phyloP scores from a whole-genome alignment of 331 rosid genomes.

The Telfairia occidentalis region DNA sequence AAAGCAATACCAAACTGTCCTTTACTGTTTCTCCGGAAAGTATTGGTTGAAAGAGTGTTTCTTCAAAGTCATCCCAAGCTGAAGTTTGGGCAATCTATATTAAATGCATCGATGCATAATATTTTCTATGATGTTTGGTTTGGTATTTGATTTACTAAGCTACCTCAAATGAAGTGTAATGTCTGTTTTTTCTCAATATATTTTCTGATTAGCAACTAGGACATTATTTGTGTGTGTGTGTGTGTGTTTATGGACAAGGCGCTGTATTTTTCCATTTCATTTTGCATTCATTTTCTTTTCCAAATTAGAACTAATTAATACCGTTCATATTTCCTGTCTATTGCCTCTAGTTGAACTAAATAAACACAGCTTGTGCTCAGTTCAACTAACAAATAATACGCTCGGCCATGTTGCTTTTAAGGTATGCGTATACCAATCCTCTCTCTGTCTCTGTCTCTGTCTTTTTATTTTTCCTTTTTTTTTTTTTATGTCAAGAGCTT shows the following conservation, averaged over 20 bases:
- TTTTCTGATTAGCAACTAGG: background rate
- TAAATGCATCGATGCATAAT: background rate
- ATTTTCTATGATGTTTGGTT: background rate
- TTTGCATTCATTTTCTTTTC: background rate
- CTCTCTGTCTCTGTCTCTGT: background rate
- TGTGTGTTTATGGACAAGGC: background rate
- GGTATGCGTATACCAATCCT: constrained; percentile 20
- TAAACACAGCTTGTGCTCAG: constrained; percentile 59
- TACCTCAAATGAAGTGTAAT: background rate
- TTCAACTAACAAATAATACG: constrained; percentile 49
- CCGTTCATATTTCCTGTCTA: background rate
- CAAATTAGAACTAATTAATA: background rate
- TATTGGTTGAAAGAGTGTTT: background rate
- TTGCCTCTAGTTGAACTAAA: constrained; percentile 34
- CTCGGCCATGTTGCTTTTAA: constrained; percentile 48
- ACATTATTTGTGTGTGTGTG: too few relatives aligned
- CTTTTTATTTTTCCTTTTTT: too few relatives aligned
- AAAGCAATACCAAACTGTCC: background rate
- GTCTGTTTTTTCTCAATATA: background rate
- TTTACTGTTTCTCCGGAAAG: background rate
- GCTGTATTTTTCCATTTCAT: background rate
- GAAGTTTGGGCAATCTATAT: too few relatives aligned
- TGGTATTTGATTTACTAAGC: background rate
- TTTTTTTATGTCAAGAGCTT: background rate
- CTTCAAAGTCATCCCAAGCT: background rate